phyloP scores from a whole-genome alignment of 2,329 filamentous ascomycete species.

The Pseudocercospora fijiensis region DNA sequence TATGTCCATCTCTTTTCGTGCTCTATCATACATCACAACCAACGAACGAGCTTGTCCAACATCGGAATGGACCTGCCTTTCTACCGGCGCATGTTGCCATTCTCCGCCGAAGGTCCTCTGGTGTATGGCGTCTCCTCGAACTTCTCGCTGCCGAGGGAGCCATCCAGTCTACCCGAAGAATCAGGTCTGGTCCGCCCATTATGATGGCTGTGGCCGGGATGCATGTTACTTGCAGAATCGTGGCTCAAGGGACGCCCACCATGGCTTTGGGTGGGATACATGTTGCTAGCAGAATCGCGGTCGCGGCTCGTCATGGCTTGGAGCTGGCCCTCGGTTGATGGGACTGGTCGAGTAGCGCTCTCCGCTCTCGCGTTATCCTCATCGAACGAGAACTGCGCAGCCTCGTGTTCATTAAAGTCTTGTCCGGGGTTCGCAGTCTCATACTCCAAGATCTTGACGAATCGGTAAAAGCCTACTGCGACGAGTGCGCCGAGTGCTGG shows the following conservation, averaged over 20 bases:
- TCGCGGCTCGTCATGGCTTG: constrained; percentile 5
- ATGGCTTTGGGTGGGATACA: too few relatives aligned
- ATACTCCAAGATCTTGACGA: constrained; percentile 52
- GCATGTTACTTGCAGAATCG: constrained; percentile 5
- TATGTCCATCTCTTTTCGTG: neutral
- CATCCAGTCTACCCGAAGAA: neutral
- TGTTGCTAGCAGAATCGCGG: neutral
- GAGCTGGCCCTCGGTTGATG: neutral
- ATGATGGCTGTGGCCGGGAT: constrained; percentile 3
- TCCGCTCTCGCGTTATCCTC: constrained; percentile 37
- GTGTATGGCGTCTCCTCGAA: constrained; percentile 1
- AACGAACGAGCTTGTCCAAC: neutral
- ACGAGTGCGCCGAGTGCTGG: constrained; percentile 48
- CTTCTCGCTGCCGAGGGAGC: constrained; percentile 1
- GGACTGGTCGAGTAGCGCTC: constrained; percentile 6
- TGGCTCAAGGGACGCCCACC: too few relatives aligned
- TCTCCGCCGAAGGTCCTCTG: constrained; percentile 6
- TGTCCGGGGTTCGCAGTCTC: constrained; percentile 52
- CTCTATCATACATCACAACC: neutral
- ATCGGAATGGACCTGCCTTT: neutral
- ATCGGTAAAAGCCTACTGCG: constrained; percentile 50
- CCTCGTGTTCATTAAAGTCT: constrained; percentile 48
- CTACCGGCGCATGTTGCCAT: constrained; percentile 5
- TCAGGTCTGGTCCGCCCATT: neutral
- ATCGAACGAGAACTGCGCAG: constrained; percentile 39